Conservation (phyloP, 2,329 filamentous ascomycete genomes). For the Aspergillus aculeatinus region DNA sequence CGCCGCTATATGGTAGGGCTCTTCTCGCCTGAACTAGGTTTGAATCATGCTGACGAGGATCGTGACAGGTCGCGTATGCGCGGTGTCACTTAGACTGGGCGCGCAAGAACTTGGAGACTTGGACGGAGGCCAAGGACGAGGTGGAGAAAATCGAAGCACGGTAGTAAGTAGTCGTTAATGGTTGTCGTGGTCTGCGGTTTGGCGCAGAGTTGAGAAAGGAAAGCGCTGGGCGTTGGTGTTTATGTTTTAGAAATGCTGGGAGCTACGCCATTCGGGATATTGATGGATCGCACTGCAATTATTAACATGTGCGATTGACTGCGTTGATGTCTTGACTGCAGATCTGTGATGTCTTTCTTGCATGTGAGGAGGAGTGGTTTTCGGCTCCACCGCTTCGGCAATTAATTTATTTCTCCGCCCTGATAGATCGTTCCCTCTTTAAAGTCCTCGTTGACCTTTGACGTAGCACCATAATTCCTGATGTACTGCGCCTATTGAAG, state of each 20-base stretch:
- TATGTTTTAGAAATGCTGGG: not conserved
- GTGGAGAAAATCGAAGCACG: slow-evolving; percentile 74
- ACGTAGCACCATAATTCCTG: not conserved
- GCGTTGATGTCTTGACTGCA: too few species aligned
- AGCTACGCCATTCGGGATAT: not conserved
- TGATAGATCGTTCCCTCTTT: too few species aligned
- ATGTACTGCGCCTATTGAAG: not conserved
- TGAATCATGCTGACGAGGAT: not conserved
- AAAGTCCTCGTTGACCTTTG: too few species aligned
- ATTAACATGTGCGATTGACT: too few species aligned
- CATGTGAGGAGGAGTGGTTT: too few species aligned
- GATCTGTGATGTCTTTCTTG: too few species aligned
- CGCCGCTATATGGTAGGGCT: slow-evolving; percentile 86
- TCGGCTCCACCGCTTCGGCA: not conserved
- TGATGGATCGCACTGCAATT: not conserved
- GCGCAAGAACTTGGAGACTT: slow-evolving; percentile 83
- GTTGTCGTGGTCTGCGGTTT: not conserved
- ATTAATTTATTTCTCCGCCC: not conserved
- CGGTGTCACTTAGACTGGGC: slow-evolving; percentile 94
- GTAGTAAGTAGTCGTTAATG: slow-evolving; percentile 18
- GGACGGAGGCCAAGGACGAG: slow-evolving; percentile 85
- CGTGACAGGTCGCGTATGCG: slow-evolving; percentile 76
- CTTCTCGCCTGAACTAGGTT: slow-evolving; percentile 9
- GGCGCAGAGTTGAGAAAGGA: not conserved
- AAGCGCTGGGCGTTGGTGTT: slow-evolving; percentile 7